A percentile compares a stretch with the other conserved stretches of the same genome.
These are phyloP conservation scores for Mycena citricolor DNA, from an alignment of 1,284 basidiomycete species.

Conservation along the genomic window DNA sequence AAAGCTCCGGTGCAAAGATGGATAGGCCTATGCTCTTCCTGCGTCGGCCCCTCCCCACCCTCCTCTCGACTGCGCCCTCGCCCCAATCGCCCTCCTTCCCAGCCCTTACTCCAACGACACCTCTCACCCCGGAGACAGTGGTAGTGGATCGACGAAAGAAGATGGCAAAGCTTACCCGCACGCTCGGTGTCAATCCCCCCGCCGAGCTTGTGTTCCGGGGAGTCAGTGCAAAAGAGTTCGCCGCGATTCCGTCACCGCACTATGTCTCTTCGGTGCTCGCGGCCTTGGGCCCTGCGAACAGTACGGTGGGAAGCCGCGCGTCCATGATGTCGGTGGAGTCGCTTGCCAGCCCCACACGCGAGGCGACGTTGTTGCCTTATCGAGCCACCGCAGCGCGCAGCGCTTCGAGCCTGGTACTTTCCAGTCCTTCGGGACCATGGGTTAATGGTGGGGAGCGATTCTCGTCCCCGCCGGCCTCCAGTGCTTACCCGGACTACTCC, in stretches of 20 bases:
- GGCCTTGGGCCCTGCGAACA: not conserved
- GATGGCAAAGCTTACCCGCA: conserved; percentile 21
- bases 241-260: not conserved
- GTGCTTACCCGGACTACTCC: too few species aligned
- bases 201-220: conserved; percentile 16
- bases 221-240: not conserved
- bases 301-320: too few species aligned
- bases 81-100: conserved; percentile 1
- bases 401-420: too few species aligned
- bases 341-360: conserved; percentile 6
- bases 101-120: not conserved
- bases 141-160: conserved; percentile 14
- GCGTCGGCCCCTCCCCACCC: conserved; percentile 1
- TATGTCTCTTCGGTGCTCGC: not conserved
- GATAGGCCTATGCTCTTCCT: too few species aligned
- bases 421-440: too few species aligned
- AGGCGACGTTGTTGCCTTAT: not conserved
- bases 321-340: not conserved
- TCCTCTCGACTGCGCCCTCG: not conserved
- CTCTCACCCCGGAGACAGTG: not conserved
- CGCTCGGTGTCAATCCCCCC: conserved; percentile 15
- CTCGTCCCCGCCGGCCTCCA: too few species aligned
- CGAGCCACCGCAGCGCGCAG: not conserved
- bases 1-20: too few species aligned
- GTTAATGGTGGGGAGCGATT: too few species aligned